Evolutionary conservation across 306 rosid species (phyloP).

Genomic region (Pterocarpus santalinus): DNA sequence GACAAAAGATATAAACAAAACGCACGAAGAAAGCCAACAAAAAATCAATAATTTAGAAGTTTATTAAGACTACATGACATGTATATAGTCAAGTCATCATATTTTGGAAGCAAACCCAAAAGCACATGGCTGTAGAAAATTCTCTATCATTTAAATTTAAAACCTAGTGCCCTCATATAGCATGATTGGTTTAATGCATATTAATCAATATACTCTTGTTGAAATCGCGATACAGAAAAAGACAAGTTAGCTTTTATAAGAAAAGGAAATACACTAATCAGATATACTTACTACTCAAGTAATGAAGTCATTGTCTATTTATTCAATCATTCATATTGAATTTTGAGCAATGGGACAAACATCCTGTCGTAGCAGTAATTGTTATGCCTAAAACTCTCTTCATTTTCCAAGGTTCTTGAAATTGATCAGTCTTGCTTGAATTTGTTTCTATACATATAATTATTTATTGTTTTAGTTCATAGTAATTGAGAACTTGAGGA

Average conservation of each 20-base stretch:
- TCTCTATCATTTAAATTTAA: neutral
- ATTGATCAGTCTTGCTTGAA: neutral
- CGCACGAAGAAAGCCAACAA: constrained; percentile 22
- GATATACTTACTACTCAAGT: neutral
- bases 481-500: neutral
- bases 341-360: constrained; percentile 4
- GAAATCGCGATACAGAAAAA: constrained; percentile 27
- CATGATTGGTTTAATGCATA: constrained; percentile 11
- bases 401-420: too few relatives aligned
- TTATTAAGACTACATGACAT: constrained; percentile 12
- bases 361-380: neutral
- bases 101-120: constrained; percentile 6
- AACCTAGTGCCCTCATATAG: neutral
- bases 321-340: neutral
- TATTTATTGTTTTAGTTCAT: neutral
- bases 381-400: too few relatives aligned
- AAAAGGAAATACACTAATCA: neutral
- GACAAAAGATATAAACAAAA: neutral
- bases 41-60: constrained; percentile 32
- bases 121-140: neutral
- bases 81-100: neutral
- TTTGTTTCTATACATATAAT: neutral
- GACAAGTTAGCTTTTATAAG: neutral
- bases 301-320: neutral
- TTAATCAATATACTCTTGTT: neutral